phyloP scores from a whole-genome alignment of 495 filamentous ascomycete genomes.

The Chaetomium tenue region DNA sequence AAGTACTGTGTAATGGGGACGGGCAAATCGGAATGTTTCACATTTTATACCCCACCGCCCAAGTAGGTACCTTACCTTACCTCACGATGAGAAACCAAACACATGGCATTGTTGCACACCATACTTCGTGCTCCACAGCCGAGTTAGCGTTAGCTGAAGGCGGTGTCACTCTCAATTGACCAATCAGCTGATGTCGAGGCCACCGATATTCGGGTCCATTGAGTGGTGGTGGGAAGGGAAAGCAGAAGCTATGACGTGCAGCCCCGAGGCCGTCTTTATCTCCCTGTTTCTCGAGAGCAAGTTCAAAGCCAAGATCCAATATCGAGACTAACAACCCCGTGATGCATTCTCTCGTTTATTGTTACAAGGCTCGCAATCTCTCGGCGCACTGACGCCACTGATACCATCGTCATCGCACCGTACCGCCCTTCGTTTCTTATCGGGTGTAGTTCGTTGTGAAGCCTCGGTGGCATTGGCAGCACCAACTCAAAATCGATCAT shows the following conservation, averaged over 20 bases:
- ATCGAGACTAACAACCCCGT: neutral
- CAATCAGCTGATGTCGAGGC: neutral
- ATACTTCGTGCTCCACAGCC: no score
- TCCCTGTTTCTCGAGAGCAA: neutral
- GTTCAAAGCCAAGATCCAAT: neutral
- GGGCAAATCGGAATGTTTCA: no score
- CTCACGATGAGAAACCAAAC: no score
- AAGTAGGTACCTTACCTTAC: no score
- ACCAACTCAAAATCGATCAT: neutral
- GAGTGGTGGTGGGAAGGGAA: no score
- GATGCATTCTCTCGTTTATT: neutral
- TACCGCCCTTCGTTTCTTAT: neutral
- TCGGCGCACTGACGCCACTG: constrained; percentile 19
- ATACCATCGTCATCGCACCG: constrained; percentile 4
- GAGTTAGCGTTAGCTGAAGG: no score
- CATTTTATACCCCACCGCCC: no score
- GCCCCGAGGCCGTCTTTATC: neutral
- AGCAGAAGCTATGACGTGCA: neutral
- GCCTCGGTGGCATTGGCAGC: neutral
- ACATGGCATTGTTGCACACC: no score
- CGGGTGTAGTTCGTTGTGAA: neutral
- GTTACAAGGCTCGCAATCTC: constrained; percentile 15
- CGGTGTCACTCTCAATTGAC: neutral
- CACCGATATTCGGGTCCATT: no score
- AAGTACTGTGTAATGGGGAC: no score